Base-by-base conservation (phyloP, 768 basidiomycete genomes). In the Naematelia encephala region DNA sequence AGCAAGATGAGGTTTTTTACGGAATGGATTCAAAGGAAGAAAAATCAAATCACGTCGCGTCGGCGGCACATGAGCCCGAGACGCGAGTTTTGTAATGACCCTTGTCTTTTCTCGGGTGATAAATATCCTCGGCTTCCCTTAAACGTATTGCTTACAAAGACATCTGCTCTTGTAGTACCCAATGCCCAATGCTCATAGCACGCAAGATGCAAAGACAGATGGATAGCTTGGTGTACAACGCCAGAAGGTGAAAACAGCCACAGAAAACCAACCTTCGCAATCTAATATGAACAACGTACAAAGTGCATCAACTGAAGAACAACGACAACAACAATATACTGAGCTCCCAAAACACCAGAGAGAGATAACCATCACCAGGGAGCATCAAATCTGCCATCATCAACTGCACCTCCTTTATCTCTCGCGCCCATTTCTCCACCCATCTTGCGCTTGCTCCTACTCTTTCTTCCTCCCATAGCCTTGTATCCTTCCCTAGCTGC, bases 401-500 rank as follows among this genome's bases (percentile, higher is more conserved):
- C 84, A 11, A 74, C 80, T 85, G 88, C 89, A 28, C 90, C 90
- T 11, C 89, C 89, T 70, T 83, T 87, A 72, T 93, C 91, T 72
- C 88, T 83, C 52, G 80, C 76, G 5, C 84, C 83, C 48, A 68
- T 57, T 19, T 66, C 68, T 23, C 74, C 74, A 4, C 87, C 89
- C 43, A 89, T 79, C 76, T 89, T 91, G 39, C 81, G 80, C 79
- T 94, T 96, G 14, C 74, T 79, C 69, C 82, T 84, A 1, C 85
- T 80, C 78, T 93, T 96, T 62, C 91, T 82, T 14, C 91, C 91
- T 19, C 87, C 88, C 10, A 93, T 79, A 56, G 89, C 87, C 79
- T 93, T 93, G 80, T 94, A 96, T 82, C 87, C 86, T 68, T 87
- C 88, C 42, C 91, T 83, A 87, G 91, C 90, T 76, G 91, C 89